Base-by-base conservation (phyloP, 176 grass and related monocot genomes). In the Triticum dicoccoides region DNA sequence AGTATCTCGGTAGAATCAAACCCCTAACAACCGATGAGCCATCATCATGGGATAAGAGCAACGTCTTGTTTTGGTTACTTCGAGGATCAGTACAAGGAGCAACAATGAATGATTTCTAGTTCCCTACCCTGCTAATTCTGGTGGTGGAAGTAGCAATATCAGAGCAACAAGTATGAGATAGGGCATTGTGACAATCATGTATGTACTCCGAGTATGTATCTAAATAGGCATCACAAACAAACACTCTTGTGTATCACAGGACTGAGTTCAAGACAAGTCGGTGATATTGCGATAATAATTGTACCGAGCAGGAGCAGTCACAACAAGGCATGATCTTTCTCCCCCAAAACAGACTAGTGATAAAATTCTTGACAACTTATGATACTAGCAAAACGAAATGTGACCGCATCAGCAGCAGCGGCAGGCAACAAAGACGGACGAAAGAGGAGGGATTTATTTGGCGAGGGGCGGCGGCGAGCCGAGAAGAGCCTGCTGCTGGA, bases 401-500 rank as follows among this genome's bases (percentile, higher is more conserved):
- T 3, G 41, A 73, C n/a, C 6, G 70, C 37, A 13, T 21, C 20
- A 51, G 13, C 72, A 24, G 71, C 23, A 1, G 5, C 37, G 20
- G 20, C 38, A 35, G 37, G 21, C 69, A 47, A 74, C 71, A 6
- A 14, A 52, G 73, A 76, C 8, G 73, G 44, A 54, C 27, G 45
- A 54, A 76, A 54, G 62, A 59, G 4, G 74, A 12, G 14, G 21
- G 17, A 42, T 62, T 76, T 88, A 94, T 86, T 94, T 94, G 66
- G 80, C 7, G 3, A 87, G 78, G 5, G 85, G 27, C 5, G 44
- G 39, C 18, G 88, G 87, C 9, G 77, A 24, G 11, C 93, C 93
- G 32, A 98, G 93, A 42, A 95, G 91, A 38, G 86, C 63, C 8
- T 91, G 86, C 86, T 95, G 84, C 77, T 95, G 90, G 77, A 98